A percentile compares a stretch with the other conserved stretches of the same genome.
These are phyloP conservation scores for Lipomyces japonicus DNA, from an alignment of 805 yeast genomes.

Conservation along the genomic window DNA sequence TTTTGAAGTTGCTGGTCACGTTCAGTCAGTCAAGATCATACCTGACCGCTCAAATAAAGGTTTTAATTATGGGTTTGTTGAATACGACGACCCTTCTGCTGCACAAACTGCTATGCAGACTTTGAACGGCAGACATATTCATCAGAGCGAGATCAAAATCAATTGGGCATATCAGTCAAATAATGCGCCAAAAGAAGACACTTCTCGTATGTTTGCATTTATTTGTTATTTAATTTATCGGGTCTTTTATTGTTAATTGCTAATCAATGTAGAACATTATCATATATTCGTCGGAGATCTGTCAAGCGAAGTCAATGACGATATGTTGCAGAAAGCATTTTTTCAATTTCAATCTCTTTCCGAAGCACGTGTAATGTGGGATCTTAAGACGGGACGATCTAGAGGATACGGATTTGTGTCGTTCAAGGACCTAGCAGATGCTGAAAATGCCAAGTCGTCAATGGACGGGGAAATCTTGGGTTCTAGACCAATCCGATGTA, in stretches of 20 bases:
- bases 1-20: slow-evolving; percentile 59
- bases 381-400: slow-evolving; percentile 58
- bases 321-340: slow-evolving; percentile 57
- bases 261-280: slow-evolving; percentile 45
- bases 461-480: slow-evolving; percentile 72
- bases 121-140: slow-evolving; percentile 52
- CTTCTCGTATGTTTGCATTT: slow-evolving; percentile 6
- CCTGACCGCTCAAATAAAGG: slow-evolving; percentile 67
- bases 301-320: slow-evolving; percentile 78
- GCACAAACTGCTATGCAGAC: slow-evolving; percentile 63
- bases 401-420: slow-evolving; percentile 91
- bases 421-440: slow-evolving; percentile 61
- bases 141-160: slow-evolving; percentile 58
- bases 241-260: background rate
- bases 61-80: slow-evolving; percentile 79
- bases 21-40: slow-evolving; percentile 63
- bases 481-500: slow-evolving; percentile 75
- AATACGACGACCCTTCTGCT: slow-evolving; percentile 53
- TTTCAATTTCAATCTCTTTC: slow-evolving; percentile 54
- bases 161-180: slow-evolving; percentile 85
- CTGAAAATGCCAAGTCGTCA: slow-evolving; percentile 63
- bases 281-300: slow-evolving; percentile 85
- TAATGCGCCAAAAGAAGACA: slow-evolving; percentile 39
- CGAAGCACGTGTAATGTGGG: slow-evolving; percentile 96
- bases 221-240: background rate